Evolutionary conservation across 1,284 basidiomycete species (phyloP).

Genomic region (Termitomyces sp.): DNA sequence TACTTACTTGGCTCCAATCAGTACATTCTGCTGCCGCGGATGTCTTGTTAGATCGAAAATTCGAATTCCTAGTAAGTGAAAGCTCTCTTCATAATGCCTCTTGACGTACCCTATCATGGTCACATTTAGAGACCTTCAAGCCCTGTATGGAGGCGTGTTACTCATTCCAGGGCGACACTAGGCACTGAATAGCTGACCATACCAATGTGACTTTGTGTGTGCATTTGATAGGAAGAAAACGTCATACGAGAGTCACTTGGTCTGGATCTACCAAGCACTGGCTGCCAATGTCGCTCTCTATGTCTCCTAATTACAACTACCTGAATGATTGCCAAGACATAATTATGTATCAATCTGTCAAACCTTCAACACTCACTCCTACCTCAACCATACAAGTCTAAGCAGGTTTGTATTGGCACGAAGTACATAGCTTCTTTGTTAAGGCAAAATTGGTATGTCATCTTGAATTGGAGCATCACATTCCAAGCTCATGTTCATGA

Average conservation of each 20-base stretch:
- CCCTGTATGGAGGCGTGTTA: background rate
- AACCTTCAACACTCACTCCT: no score
- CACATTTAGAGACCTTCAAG: no score
- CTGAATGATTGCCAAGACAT: background rate
- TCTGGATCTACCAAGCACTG: background rate
- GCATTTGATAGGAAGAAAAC: background rate
- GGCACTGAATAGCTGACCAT: background rate
- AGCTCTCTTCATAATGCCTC: no score
- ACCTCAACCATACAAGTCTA: no score
- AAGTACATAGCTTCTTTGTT: background rate
- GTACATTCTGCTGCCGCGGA: no score
- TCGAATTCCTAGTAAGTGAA: no score
- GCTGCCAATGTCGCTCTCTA: background rate
- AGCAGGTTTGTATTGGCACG: no score
- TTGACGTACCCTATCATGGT: no score
- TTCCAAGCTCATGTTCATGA: background rate
- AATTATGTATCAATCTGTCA: no score
- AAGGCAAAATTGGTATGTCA: slow-evolving; percentile 51
- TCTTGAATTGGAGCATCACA: background rate
- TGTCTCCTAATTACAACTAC: background rate
- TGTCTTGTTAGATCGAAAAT: no score
- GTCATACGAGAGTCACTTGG: background rate
- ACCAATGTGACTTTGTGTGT: background rate
- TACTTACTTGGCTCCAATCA: no score
- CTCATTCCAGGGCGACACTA: background rate